Evolutionary conservation across 2,329 filamentous ascomycete species (phyloP), one percentile per base, ranked within the genome.

Genomic region (Bipolaris cookei): DNA sequence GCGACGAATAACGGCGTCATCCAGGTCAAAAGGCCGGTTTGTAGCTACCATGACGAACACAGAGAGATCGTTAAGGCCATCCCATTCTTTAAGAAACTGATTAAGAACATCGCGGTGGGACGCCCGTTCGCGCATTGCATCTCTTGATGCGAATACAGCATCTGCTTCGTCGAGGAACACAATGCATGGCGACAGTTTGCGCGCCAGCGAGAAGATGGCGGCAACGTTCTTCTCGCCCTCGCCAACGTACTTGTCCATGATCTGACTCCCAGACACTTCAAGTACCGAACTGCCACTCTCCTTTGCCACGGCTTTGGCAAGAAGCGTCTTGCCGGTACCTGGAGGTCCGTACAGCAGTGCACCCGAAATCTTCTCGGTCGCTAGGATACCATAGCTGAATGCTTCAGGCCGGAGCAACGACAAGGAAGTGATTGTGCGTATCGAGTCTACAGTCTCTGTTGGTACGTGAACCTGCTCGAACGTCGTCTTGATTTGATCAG

Each of bases 1-100:
- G 11, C 90, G 84, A n/a, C 91, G 84, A 43, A 95, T 82, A 8
- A 95, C 90, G 8, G 91, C 91, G 67, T 95, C 91, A 69, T 99
- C 95, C 1, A 99, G 85, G 70, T 98, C 95, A 70, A 96, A 97
- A 0, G 95, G 95, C 8, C 94, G 84, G 76, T 99, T 98, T 7
- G 93, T 98, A 25, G 95, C 94, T 0, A 98, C 92, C 92, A 99
- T 97, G 76, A 99, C 94, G 75, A 99, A 98, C 2, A 94, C 92
- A 16, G 90, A 90, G 44, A 88, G 85, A 56, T 87, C 83, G 66
- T 90, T 90, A 81, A 98, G 89, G 10, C 95, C 95, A 68, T 98
- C 95, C 95, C 94, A 98, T 75, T 98, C 94, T 51, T 92, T 90
- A 47, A 99, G 81, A 76, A 98, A 98, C 77, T 99, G 94, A 72